Conservation (phyloP, 768 basidiomycete species). For the Kwoniella newhampshirensis region DNA sequence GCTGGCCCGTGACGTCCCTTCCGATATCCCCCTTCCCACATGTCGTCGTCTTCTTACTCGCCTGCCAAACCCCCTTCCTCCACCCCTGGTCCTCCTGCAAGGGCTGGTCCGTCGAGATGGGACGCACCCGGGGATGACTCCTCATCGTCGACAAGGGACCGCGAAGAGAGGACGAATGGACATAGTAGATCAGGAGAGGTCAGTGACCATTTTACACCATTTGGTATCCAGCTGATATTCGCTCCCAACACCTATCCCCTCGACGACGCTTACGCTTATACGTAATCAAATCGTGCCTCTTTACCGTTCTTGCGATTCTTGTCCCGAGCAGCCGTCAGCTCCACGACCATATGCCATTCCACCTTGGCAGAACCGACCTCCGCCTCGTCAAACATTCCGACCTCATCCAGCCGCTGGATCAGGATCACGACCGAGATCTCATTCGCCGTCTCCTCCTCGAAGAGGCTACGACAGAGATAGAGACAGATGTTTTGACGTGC, state of each 20-base stretch:
- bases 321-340: slow-evolving; percentile 1
- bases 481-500: slow-evolving; percentile 17
- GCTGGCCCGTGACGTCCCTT: no score
- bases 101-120: slow-evolving; percentile 10
- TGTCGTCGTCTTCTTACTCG: neutral
- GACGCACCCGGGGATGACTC: slow-evolving; percentile 6
- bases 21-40: no score
- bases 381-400: slow-evolving; percentile 4
- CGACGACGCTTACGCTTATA: neutral
- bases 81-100: neutral
- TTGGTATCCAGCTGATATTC: neutral
- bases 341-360: slow-evolving; percentile 14
- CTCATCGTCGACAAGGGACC: neutral
- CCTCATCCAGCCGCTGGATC: slow-evolving; percentile 8
- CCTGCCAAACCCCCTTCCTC: neutral
- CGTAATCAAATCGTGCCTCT: neutral
- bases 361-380: slow-evolving; percentile 21
- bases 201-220: neutral
- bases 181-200: slow-evolving; percentile 7
- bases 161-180: slow-evolving; percentile 11
- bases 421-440: slow-evolving; percentile 15
- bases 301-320: neutral
- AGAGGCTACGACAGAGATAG: slow-evolving; percentile 14
- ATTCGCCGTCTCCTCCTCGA: slow-evolving; percentile 34
- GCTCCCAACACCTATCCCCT: neutral